Percentiles rank a stretch among this genome's conserved stretches.
Conservation (phyloP, 441 rosid genomes). For the Adansonia madagascariensis region DNA sequence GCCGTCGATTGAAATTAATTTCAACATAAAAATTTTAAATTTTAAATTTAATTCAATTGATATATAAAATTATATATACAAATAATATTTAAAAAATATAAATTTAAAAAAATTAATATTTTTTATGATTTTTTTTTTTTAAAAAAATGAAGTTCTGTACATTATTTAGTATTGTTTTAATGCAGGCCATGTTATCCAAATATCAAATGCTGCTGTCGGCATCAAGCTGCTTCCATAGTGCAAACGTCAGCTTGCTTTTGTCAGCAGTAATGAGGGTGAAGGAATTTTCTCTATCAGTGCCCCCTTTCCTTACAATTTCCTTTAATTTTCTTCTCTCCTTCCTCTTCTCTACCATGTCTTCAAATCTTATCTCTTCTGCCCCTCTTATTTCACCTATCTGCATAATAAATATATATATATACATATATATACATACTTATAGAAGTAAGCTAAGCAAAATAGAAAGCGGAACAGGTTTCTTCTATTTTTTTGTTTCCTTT, state of each 20-base stretch:
- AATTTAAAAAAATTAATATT: no score
- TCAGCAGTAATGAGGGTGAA: neutral
- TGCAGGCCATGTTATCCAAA: neutral
- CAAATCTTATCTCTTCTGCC: constrained; percentile 10
- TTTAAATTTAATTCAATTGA: no score
- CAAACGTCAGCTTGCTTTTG: neutral
- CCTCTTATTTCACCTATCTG: neutral
- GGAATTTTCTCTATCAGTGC: neutral
- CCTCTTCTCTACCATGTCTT: constrained; percentile 28
- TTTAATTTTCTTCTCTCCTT: constrained; percentile 30
- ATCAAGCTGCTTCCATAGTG: neutral
- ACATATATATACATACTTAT: neutral
- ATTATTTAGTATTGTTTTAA: neutral
- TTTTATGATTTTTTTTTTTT: neutral
- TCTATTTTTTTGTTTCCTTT: neutral
- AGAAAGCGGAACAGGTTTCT: constrained; percentile 8
- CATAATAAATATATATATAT: no score
- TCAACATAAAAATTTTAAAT: no score
- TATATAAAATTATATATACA: no score
- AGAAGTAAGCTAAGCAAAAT: constrained; percentile 8
- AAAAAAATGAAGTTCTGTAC: no score
- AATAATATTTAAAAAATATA: no score
- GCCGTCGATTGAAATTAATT: no score
- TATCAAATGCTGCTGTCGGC: neutral
- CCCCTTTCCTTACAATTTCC: constrained; percentile 40